Evolutionary conservation across 2,329 filamentous ascomycete genomes (phyloP), one percentile per base, ranked within the genome.

Genomic region (Fusarium ramigenum): DNA sequence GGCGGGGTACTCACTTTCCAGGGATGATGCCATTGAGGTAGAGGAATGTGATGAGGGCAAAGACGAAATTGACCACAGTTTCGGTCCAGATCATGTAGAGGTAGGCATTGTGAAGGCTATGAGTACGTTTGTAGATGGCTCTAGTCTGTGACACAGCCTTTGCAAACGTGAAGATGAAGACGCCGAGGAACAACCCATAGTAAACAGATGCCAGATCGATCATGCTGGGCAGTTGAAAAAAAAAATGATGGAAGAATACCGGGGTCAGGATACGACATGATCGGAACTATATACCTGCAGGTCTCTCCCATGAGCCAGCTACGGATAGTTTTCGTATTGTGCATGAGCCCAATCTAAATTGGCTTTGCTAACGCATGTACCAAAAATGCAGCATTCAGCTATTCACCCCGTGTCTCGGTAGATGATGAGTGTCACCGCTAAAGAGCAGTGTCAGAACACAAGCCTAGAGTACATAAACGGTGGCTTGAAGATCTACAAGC

Each of bases 41-140:
- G 2, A 79, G 44, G 46, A 72, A 79, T 11, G 78, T 78, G 19
- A 78, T 66, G 9, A 79, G 63, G 32, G 77, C 72, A 34, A 79
- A 78, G 34, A 69, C 28, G 14, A 79, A 70, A 37, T 79, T 79
- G 12, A 78, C 77, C 14, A 71, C 11, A 2, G 69, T 60, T 62
- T 79, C 78, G 4, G 50, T 37, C 78, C 78, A 79, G 25, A 79
- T 77, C 76, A 79, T 76, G 34, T 75, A 79, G 4, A 79, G 49
- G 36, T 79, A 79, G 12, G 65, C 65, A 57, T 75, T 77, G 21
- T 58, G 69, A 43, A 71, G 59, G 49, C 30, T 73, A 57, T 60
- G 70, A 11, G 56, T 75, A 23, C 58, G 60, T 43, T 37, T 75
- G 23, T 58, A 74, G 19, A 79, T 78, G 2, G 67, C 65, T 15